A percentile compares a stretch with the other conserved stretches of the same genome.
Conservation (phyloP, 1,284 basidiomycete genomes). For the Pseudozyma sp. region DNA sequence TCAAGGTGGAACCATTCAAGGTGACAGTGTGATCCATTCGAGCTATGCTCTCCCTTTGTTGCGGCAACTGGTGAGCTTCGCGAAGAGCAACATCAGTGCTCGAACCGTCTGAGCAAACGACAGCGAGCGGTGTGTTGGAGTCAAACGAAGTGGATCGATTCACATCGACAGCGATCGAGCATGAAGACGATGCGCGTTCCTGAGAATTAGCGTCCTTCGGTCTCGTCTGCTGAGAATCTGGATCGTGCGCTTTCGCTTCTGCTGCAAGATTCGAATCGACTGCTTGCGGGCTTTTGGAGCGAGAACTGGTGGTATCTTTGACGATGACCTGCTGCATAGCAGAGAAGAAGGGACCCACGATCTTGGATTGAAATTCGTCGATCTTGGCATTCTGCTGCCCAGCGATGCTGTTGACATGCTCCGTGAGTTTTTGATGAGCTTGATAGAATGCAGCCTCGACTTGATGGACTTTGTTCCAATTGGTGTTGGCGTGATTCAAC, state of each 20-base stretch:
- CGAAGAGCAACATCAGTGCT: too few species aligned
- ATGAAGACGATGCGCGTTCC: too few species aligned
- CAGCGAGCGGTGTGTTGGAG: slow-evolving; percentile 10
- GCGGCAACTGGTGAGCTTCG: too few species aligned
- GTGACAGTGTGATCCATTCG: too few species aligned
- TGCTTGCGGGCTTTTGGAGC: too few species aligned
- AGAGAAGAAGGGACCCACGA: slow-evolving; percentile 6
- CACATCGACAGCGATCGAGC: background rate
- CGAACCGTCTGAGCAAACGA: background rate
- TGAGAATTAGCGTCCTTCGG: too few species aligned
- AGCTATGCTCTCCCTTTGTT: too few species aligned
- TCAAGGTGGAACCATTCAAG: too few species aligned
- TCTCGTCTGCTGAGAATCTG: background rate
- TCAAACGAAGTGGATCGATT: slow-evolving; percentile 2
- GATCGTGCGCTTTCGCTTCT: background rate
- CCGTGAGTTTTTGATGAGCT: slow-evolving; percentile 15
- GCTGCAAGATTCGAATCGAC: too few species aligned
- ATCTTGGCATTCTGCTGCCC: slow-evolving; percentile 4
- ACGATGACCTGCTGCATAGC: background rate
- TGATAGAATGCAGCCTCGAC: slow-evolving; percentile 3
- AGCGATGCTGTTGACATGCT: background rate
- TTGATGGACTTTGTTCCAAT: background rate
- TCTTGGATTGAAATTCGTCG: slow-evolving; percentile 4
- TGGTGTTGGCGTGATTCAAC: background rate
- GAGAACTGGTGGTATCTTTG: background rate